These are phyloP conservation scores for Rhinocladiella similis DNA, from an alignment of 2,329 filamentous ascomycete genomes.

Conservation along the genomic window DNA sequence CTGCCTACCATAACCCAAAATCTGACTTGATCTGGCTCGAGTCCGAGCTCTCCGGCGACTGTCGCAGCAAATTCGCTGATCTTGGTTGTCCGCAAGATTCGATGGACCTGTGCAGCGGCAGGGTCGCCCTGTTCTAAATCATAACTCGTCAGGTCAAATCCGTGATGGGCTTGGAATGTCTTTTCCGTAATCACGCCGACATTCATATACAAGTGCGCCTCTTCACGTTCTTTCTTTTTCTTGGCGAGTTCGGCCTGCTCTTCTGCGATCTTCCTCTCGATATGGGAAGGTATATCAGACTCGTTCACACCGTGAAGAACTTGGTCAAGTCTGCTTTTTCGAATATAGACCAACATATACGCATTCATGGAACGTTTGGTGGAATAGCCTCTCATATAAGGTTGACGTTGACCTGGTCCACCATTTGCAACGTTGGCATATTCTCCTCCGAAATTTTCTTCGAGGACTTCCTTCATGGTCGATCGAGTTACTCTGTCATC, in stretches of 20 bases:
- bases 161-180: constrained; percentile 77
- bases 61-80: constrained; percentile 71
- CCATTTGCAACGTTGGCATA: constrained; percentile 62
- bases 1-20: constrained; percentile 98
- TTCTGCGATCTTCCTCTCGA: constrained; percentile 76
- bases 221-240: constrained; percentile 82
- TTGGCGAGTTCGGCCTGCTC: constrained; percentile 76
- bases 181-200: constrained; percentile 79
- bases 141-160: constrained; percentile 76
- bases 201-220: constrained; percentile 88
- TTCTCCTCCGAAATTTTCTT: constrained; percentile 95
- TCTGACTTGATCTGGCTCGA: constrained; percentile 70
- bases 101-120: constrained; percentile 70
- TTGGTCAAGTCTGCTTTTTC: constrained; percentile 79
- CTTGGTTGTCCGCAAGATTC: constrained; percentile 71
- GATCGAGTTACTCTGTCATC: constrained; percentile 96
- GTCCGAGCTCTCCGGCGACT: constrained; percentile 68
- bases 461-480: constrained; percentile 84
- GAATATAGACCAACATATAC: constrained; percentile 98
- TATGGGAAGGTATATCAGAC: constrained; percentile 76
- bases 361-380: constrained; percentile 77
- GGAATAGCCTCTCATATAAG: constrained; percentile 64
- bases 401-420: constrained; percentile 59
- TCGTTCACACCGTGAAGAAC: constrained; percentile 75
- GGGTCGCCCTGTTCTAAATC: constrained; percentile 64